Base-by-base conservation (phyloP, 805 yeast species). In the Ogataea trehalophila region DNA sequence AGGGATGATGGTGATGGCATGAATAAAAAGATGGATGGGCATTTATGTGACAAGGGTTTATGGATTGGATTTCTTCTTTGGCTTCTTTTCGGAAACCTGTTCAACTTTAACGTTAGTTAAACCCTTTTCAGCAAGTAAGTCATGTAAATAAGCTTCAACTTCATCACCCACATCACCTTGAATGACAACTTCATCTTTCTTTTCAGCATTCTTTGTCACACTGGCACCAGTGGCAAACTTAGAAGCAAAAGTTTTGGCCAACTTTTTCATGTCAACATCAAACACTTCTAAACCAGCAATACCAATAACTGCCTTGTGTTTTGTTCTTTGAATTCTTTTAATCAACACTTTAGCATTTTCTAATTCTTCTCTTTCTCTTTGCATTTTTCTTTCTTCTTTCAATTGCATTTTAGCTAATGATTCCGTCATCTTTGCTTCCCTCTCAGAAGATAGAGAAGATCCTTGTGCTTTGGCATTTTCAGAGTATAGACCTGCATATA, bases 131-230 rank as follows among this genome's bases (percentile, higher is more conserved):
- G 83, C 81, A 56, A 91, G 73, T 56, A 89, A 69, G 41, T 77
- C 78, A 43, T 75, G 79, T 52, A 91, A 79, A 57, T 85, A 86
- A 6, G 71, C 85, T 62, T 87, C 95, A 29, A 90, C 94, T 59
- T 85, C 96, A 55, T 90, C 97, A 48, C 90, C 85, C 39, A 91
- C 94, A 67, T 92, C 98, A 59, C 98, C 98, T 71, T 91, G 97
- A 50, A 91, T 85, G 49, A 88, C 79, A 47, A 91, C 80, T 62
- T 91, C 98, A 52, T 92, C 97, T 40, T 39, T 87, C 69, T 91
- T 91, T 55, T 91, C 98, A 4, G 82, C 90, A 54, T 81, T 87
- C 69, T 91, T 91, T 4, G 90, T 83, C 14, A 91, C 96, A 20
- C 94, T 82, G 29, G 97, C 92, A 44, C 98, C 98, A 8, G 97